Evolutionary conservation across 2,329 filamentous ascomycete species (phyloP).

Genomic region (Lachnellula arida): DNA sequence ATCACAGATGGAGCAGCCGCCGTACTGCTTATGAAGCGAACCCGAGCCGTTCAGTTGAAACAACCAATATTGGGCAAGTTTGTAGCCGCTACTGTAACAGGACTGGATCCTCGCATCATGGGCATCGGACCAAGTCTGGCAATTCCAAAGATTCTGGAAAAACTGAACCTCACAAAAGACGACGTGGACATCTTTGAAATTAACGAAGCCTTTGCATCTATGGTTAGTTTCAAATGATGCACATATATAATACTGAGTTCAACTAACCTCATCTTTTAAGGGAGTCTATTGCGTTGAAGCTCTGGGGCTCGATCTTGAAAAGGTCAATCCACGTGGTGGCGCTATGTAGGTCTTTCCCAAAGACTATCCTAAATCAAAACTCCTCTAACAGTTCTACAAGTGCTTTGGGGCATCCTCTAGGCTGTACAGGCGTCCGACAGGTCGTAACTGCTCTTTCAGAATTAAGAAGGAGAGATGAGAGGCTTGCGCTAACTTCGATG

Average conservation of each 20-base stretch:
- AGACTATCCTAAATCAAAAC: background rate
- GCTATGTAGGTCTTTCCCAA: slow-evolving; percentile 52
- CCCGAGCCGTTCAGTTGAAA: slow-evolving; percentile 64
- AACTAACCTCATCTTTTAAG: too few relatives aligned
- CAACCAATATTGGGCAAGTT: slow-evolving; percentile 90
- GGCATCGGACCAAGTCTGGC: slow-evolving; percentile 90
- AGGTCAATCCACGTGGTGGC: slow-evolving; percentile 95
- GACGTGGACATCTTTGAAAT: slow-evolving; percentile 97
- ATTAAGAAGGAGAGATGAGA: slow-evolving; percentile 74
- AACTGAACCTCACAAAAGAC: slow-evolving; percentile 74
- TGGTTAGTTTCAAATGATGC: too few relatives aligned
- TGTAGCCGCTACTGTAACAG: slow-evolving; percentile 75
- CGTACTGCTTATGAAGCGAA: slow-evolving; percentile 80
- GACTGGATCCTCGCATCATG: slow-evolving; percentile 90
- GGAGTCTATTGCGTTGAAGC: slow-evolving; percentile 80
- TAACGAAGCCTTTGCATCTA: slow-evolving; percentile 96
- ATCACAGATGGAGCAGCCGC: slow-evolving; percentile 95
- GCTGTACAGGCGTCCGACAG: slow-evolving; percentile 88
- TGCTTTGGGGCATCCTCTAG: slow-evolving; percentile 89
- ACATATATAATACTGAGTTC: too few relatives aligned
- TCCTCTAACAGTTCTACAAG: slow-evolving; percentile 1
- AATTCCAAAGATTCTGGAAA: slow-evolving; percentile 83
- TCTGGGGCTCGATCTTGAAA: slow-evolving; percentile 72
- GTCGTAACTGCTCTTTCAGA: slow-evolving; percentile 88
- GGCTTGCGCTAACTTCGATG: slow-evolving; percentile 90